Conservation (phyloP, 2,329 filamentous ascomycete species). For the Fusarium kyushuense region DNA sequence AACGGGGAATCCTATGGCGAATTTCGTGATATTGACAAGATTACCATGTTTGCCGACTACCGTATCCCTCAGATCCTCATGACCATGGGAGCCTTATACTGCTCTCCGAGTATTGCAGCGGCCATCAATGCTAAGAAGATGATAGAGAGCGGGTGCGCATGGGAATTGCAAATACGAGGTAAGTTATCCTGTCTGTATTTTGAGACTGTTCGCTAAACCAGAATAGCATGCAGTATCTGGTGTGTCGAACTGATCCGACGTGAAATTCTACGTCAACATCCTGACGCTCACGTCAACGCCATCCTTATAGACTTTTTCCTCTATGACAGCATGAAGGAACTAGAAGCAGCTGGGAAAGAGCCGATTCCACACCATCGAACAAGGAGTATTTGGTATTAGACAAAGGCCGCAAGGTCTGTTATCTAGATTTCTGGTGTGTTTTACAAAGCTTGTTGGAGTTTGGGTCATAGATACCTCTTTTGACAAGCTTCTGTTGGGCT, state of each 20-base stretch:
- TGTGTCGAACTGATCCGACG: slow-evolving; percentile 88
- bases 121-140: slow-evolving; percentile 73
- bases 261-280: slow-evolving; percentile 81
- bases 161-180: slow-evolving; percentile 91
- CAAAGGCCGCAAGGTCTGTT: slow-evolving; percentile 19
- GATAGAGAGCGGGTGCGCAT: slow-evolving; percentile 77
- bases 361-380: slow-evolving; percentile 84
- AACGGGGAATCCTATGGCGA: slow-evolving; percentile 81
- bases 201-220: slow-evolving; percentile 19
- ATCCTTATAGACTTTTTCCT: slow-evolving; percentile 97
- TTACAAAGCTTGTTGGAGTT: slow-evolving; percentile 19
- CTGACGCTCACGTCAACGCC: slow-evolving; percentile 81
- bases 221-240: slow-evolving; percentile 89
- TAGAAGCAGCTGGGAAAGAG: slow-evolving; percentile 73
- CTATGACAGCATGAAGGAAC: slow-evolving; percentile 92
- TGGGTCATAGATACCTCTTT: slow-evolving; percentile 37
- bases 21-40: slow-evolving; percentile 91
- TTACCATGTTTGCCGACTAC: slow-evolving; percentile 99
- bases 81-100: slow-evolving; percentile 82
- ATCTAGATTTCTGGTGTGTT: slow-evolving; percentile 18
- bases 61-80: slow-evolving; percentile 94
- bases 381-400: slow-evolving; percentile 92
- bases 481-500: slow-evolving; percentile 13
- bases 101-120: slow-evolving; percentile 82
- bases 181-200: slow-evolving; percentile 35